Conservation (phyloP, 495 filamentous ascomycete species). For the Penicillium maclennaniae region DNA sequence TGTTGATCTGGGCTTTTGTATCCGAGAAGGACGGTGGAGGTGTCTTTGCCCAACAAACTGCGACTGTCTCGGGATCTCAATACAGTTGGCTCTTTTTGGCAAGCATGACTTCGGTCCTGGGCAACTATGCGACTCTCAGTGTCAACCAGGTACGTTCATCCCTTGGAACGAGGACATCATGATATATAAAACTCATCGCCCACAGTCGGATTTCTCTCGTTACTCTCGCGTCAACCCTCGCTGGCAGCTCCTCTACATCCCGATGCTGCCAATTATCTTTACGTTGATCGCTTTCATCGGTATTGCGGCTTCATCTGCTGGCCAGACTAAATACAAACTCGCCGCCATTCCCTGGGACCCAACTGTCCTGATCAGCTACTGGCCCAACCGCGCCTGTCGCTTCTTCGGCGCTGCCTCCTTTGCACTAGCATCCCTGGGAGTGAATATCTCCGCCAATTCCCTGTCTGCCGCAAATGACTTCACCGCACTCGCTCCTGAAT, state of each 20-base stretch:
- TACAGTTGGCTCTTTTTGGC: slow-evolving; percentile 45
- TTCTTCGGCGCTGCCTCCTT: slow-evolving; percentile 50
- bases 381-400: slow-evolving; percentile 47
- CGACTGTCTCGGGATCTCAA: slow-evolving; percentile 31
- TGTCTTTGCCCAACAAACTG: slow-evolving; percentile 28
- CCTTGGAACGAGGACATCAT: neutral
- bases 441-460: slow-evolving; percentile 64
- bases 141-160: slow-evolving; percentile 32
- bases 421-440: slow-evolving; percentile 44
- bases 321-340: slow-evolving; percentile 37
- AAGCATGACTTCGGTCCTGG: slow-evolving; percentile 43
- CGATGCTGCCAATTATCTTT: slow-evolving; percentile 46
- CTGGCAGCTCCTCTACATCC: slow-evolving; percentile 47
- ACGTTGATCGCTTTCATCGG: slow-evolving; percentile 51
- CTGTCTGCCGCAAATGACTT: slow-evolving; percentile 64
- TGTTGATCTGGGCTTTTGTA: slow-evolving; percentile 48
- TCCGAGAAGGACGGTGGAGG: slow-evolving; percentile 31
- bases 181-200: slow-evolving; percentile 2
- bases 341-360: slow-evolving; percentile 44
- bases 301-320: slow-evolving; percentile 44
- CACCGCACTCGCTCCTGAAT: slow-evolving; percentile 53
- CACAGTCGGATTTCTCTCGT: slow-evolving; percentile 44
- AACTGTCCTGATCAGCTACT: slow-evolving; percentile 39
- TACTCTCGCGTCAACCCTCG: slow-evolving; percentile 41
- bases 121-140: slow-evolving; percentile 41